Evolutionary conservation across 2,329 filamentous ascomycete genomes (phyloP).

Genomic region (Dendryphion nanum): DNA sequence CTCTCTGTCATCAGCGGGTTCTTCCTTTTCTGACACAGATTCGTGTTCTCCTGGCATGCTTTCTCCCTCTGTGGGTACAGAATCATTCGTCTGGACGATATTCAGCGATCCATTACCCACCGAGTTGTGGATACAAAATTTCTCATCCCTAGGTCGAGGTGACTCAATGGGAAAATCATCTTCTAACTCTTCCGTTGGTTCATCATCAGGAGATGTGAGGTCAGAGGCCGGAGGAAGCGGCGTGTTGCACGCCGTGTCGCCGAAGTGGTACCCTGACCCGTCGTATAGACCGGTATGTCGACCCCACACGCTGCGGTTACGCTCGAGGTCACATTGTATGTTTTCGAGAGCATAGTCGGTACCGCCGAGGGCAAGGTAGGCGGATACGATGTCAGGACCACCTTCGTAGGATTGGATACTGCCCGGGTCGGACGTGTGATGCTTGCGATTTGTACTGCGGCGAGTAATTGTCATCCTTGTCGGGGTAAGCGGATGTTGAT

Average conservation of each 20-base stretch:
- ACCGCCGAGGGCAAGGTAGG: conserved; percentile 10
- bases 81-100: neutral
- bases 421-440: too few relatives aligned
- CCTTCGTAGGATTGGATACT: conserved; percentile 1
- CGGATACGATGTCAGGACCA: neutral
- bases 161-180: neutral
- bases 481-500: too few relatives aligned
- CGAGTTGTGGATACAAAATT: neutral
- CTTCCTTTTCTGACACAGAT: neutral
- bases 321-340: conserved; percentile 1
- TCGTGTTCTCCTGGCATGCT: too few relatives aligned
- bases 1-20: conserved; percentile 11
- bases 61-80: too few relatives aligned
- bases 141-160: neutral
- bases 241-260: neutral
- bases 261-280: conserved; percentile 21
- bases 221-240: neutral
- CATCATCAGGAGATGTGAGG: neutral
- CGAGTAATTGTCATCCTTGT: too few relatives aligned
- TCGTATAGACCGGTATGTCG: conserved; percentile 21
- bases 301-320: conserved; percentile 10
- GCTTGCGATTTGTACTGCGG: neutral
- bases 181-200: neutral
- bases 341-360: conserved; percentile 1
- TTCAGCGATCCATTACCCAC: neutral